These are phyloP conservation scores for Saururus chinensis DNA, from an alignment of 164 flowering plant species.

Conservation along the genomic window DNA sequence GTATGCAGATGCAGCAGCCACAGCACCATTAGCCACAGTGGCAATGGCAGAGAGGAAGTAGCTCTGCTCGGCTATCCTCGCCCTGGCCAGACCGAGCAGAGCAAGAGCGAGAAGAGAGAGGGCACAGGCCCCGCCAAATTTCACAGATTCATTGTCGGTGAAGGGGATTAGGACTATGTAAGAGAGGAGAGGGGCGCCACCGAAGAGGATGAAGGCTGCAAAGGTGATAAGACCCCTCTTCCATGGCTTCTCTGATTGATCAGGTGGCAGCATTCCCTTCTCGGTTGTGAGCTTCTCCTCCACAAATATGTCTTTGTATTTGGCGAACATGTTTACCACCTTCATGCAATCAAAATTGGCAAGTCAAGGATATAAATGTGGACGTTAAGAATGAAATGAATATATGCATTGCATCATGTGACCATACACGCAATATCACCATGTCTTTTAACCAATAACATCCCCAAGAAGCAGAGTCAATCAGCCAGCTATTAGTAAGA, in stretches of 20 bases:
- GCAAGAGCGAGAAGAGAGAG: slow-evolving; percentile 36
- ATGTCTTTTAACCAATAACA: no score
- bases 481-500: no score
- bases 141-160: slow-evolving; percentile 26
- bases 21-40: slow-evolving; percentile 38
- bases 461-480: no score
- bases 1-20: slow-evolving; percentile 51
- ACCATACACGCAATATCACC: no score
- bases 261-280: slow-evolving; percentile 36
- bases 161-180: slow-evolving; percentile 55
- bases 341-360: slow-evolving; percentile 1
- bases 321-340: slow-evolving; percentile 47
- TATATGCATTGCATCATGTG: no score
- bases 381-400: no score
- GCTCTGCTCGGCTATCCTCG: slow-evolving; percentile 40
- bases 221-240: slow-evolving; percentile 49
- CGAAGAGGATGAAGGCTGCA: slow-evolving; percentile 37
- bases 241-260: slow-evolving; percentile 48
- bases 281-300: slow-evolving; percentile 37
- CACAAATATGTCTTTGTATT: slow-evolving; percentile 43
- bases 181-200: slow-evolving; percentile 49
- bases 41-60: slow-evolving; percentile 18
- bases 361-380: neutral
- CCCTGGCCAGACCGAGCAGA: slow-evolving; percentile 39
- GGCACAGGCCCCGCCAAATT: slow-evolving; percentile 44